Evolutionary conservation across 2,329 filamentous ascomycete species (phyloP).

Genomic region (Calcarisporium arbuscula): DNA sequence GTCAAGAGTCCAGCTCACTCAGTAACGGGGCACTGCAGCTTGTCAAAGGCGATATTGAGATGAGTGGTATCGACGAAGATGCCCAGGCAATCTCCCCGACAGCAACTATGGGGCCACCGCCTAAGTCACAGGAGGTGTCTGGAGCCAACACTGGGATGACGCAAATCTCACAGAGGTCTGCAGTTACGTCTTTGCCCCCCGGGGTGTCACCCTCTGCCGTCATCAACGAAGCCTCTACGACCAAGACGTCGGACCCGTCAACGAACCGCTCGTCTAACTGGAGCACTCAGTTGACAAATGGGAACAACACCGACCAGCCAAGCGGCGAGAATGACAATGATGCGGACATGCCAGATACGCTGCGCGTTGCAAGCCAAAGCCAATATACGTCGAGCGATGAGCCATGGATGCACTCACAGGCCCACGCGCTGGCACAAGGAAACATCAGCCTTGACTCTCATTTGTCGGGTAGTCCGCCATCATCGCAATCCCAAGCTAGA

Average conservation of each 20-base stretch:
- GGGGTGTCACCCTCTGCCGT: slow-evolving; percentile 53
- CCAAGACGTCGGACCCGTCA: slow-evolving; percentile 77
- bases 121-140: slow-evolving; percentile 29
- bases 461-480: slow-evolving; percentile 28
- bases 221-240: slow-evolving; percentile 85
- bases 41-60: slow-evolving; percentile 50
- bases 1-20: slow-evolving; percentile 29
- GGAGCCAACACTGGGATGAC: slow-evolving; percentile 41
- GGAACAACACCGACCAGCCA: slow-evolving; percentile 43
- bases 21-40: slow-evolving; percentile 52
- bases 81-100: slow-evolving; percentile 40
- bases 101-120: slow-evolving; percentile 43
- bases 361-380: slow-evolving; percentile 37
- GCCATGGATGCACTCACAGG: slow-evolving; percentile 53
- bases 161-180: slow-evolving; percentile 59
- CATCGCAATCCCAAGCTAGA: slow-evolving; percentile 24
- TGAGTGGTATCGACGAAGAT: slow-evolving; percentile 50
- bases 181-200: slow-evolving; percentile 49
- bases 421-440: slow-evolving; percentile 40
- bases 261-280: slow-evolving; percentile 55
- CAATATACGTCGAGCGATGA: slow-evolving; percentile 48
- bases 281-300: slow-evolving; percentile 70
- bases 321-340: slow-evolving; percentile 24
- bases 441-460: slow-evolving; percentile 20
- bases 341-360: slow-evolving; percentile 49